Evolutionary conservation across 2,329 filamentous ascomycete genomes (phyloP), one percentile per base, ranked within the genome.

Genomic region (Xylariaceae sp.): DNA sequence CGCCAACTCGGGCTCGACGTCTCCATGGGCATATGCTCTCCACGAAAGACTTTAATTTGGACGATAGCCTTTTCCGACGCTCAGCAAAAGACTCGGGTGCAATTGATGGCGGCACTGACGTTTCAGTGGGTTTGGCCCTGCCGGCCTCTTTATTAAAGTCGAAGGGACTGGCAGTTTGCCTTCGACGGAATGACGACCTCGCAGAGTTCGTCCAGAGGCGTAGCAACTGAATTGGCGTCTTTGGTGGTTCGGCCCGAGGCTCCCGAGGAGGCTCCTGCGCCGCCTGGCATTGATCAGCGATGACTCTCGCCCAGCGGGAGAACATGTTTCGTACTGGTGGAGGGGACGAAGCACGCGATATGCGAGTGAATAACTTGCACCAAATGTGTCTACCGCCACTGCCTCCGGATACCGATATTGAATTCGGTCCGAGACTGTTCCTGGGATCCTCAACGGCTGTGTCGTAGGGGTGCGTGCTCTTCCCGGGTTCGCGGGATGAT

Each of bases 391-490:
- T 29, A 26, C 30, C 34, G 11, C 52, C 37, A 8, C n/a, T 30
- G 29, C 37, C n/a, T 12, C 19, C 26, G 4, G n/a, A 39, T 41
- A 27, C 34, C 19, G 39, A 31, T 34, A 6, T 47, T 9, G 56
- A 37, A 31, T n/a, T 35, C 9, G 54, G 26, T 11, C 9, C 27
- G 31, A 26, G 47, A 35, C 30, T 12, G 31, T 26, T 61, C 43
- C 35, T 43, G 30, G n/a, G n/a, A 11, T 47, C 41, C 47, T 53
- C 54, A 35, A 64, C 35, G 0, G 60, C 65, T 3, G 66, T 68
- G 41, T 69, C 66, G 46, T 69, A 69, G 0, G 67, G 67, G 32
- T 69, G 64, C 9, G 61, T 68, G 54, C 67, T 68, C 47, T 63
- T 60, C 4, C 67, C 67, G 1, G 66, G 66, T 29, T 53, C 50